Percentiles rank a stretch among this genome's conserved stretches.
Evolutionary conservation across 2,329 filamentous ascomycete genomes (phyloP).

Genomic region (Colletotrichum limetticola): DNA sequence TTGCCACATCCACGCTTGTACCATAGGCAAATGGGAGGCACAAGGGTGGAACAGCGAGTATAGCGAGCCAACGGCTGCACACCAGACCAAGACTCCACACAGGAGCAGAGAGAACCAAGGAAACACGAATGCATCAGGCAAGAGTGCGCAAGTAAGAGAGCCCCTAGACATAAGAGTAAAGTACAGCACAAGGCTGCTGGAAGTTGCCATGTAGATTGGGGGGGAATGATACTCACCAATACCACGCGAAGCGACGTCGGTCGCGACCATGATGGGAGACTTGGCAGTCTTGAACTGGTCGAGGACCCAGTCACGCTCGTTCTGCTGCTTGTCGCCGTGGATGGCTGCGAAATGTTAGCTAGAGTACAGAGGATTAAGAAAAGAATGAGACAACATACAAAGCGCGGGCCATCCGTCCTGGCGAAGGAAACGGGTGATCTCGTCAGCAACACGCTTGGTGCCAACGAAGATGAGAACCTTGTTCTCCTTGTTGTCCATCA

Average conservation of each 20-base stretch:
- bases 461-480: slow-evolving; percentile 96
- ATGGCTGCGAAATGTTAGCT: slow-evolving; percentile 74
- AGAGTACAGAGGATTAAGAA: background rate
- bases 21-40: slow-evolving; percentile 68
- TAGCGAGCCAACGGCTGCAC: slow-evolving; percentile 74
- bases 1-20: slow-evolving; percentile 84
- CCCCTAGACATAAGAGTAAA: slow-evolving; percentile 94
- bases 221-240: slow-evolving; percentile 90
- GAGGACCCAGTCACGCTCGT: slow-evolving; percentile 99
- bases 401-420: slow-evolving; percentile 98
- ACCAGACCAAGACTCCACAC: slow-evolving; percentile 88
- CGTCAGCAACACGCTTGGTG: slow-evolving; percentile 95
- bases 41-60: slow-evolving; percentile 82
- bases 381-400: slow-evolving; percentile 67
- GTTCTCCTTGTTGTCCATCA: slow-evolving; percentile 96
- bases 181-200: slow-evolving; percentile 75
- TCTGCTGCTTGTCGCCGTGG: slow-evolving; percentile 99
- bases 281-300: slow-evolving; percentile 99
- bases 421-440: slow-evolving; percentile 96
- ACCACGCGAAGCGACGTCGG: slow-evolving; percentile 99
- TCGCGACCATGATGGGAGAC: slow-evolving; percentile 99
- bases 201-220: slow-evolving; percentile 60
- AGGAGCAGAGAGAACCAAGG: slow-evolving; percentile 76
- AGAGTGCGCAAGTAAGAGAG: slow-evolving; percentile 89
- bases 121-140: slow-evolving; percentile 90